Conservation (phyloP, 176 grass and related monocot genomes). For the Melocanna baccifera region DNA sequence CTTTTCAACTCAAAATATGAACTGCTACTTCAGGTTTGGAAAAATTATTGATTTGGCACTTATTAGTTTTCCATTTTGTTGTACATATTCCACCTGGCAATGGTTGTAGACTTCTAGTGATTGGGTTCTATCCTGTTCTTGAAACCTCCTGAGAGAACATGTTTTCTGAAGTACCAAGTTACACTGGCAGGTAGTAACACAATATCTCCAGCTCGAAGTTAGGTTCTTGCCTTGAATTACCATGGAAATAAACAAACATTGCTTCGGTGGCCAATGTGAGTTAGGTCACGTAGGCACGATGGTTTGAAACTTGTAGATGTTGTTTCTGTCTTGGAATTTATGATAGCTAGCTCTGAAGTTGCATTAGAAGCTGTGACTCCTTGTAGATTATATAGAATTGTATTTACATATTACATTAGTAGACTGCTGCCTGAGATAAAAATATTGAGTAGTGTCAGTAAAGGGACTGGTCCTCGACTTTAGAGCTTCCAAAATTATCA, state of each 20-base stretch:
- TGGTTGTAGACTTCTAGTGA: slow-evolving; percentile 4
- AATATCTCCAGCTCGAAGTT: slow-evolving; percentile 10
- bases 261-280: background rate
- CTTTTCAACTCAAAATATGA: slow-evolving; percentile 99
- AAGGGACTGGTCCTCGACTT: background rate
- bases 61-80: background rate
- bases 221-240: background rate
- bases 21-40: slow-evolving; percentile 76
- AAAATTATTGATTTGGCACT: background rate
- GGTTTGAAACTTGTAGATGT: background rate
- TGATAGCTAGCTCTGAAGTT: slow-evolving; percentile 1
- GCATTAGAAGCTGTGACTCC: background rate
- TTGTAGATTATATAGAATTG: background rate
- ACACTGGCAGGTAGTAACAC: background rate
- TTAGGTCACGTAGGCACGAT: background rate
- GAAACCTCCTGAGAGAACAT: background rate
- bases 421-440: background rate
- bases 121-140: background rate
- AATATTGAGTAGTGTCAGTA: background rate
- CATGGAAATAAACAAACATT: background rate
- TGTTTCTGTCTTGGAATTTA: background rate
- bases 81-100: background rate
- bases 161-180: background rate
- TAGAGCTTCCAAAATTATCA: slow-evolving; percentile 8
- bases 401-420: background rate